Base-by-base conservation (phyloP, 2,329 filamentous ascomycete genomes). In the Penicillium sumatraense region DNA sequence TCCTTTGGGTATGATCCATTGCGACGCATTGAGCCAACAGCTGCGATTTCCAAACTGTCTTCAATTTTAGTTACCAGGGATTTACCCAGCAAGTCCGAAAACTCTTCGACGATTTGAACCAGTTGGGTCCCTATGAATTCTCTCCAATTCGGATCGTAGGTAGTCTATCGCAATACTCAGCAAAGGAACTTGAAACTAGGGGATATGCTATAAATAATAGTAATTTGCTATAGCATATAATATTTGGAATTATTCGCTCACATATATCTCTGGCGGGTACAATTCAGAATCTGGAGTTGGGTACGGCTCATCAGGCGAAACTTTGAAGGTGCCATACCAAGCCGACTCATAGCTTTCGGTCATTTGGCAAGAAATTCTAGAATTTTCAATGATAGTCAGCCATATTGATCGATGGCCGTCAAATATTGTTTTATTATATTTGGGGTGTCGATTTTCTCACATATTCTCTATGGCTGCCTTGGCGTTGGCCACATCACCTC, bases 61-160 rank as follows among this genome's bases (percentile, higher is more conserved):
- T 78, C 74, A 41, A 78, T 75, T 7, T 63, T 68, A 6, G 58
- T 57, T 3, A 75, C 65, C 0, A 76, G 68, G 13, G 16, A 48
- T 8, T 42, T 21, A 1, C 59, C 59, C 8, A 58, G 49, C 7
- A 55, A 42, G 16, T 50, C 45, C 2, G 56, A 58, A 0, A 83
- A 87, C 58, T 87, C 84, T 64, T 87, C 85, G 20, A 86, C 73
- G 23, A 80, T 80, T 36, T 87, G 72, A 23, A 87, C 80, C 13
- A 87, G 77, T 0, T 83, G 80, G 0, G 83, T 86, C 11, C 83
- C 83, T 29, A 87, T 77, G 53, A 88, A 87, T 0, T 84, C 85
- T 47, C 85, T 76, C 85, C 85, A 87, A 57, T 88, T 87, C 1
- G 84, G 84, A 60, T 87, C 85, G 81, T 83, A 87, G 0, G 80